Evolutionary conservation across 2,329 filamentous ascomycete genomes (phyloP).

Genomic region (Emmonsia crescens): DNA sequence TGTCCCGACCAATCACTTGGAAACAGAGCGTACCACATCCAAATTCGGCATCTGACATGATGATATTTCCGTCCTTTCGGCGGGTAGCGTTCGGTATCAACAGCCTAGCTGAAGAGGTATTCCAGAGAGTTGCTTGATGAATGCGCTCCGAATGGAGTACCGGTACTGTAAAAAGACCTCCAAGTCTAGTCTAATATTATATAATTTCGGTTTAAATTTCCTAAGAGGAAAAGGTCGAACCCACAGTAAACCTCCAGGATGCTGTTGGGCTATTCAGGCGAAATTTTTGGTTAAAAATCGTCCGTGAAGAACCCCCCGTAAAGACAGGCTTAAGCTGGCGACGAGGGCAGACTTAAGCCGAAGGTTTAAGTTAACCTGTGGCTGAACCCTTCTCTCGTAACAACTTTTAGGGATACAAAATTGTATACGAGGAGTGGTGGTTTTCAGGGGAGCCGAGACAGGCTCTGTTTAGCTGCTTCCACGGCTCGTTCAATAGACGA

Average conservation of each 20-base stretch:
- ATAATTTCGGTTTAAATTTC: not conserved
- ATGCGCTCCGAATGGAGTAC: not conserved
- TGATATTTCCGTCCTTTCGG: not conserved
- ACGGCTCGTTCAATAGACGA: not conserved
- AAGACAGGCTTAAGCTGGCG: not conserved
- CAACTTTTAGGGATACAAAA: not conserved
- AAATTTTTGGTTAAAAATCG: not conserved
- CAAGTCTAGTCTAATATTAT: not conserved
- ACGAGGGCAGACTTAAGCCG: not conserved
- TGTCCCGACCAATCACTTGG: not conserved
- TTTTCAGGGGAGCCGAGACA: not conserved
- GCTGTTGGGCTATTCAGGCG: not conserved
- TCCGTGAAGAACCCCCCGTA: not conserved
- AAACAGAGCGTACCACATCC: conserved; percentile 5
- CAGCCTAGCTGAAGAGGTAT: not conserved
- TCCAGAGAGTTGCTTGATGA: not conserved
- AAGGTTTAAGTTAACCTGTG: not conserved
- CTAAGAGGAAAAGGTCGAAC: not conserved
- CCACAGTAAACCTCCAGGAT: not conserved
- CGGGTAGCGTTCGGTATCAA: not conserved
- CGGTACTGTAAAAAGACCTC: not conserved
- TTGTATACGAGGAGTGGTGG: not conserved
- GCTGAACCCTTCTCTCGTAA: not conserved
- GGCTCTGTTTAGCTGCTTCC: not conserved
- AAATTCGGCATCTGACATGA: conserved; percentile 5